phyloP scores from a whole-genome alignment of 2,329 filamentous ascomycete species.

The Sclerotinia trifoliorum region DNA sequence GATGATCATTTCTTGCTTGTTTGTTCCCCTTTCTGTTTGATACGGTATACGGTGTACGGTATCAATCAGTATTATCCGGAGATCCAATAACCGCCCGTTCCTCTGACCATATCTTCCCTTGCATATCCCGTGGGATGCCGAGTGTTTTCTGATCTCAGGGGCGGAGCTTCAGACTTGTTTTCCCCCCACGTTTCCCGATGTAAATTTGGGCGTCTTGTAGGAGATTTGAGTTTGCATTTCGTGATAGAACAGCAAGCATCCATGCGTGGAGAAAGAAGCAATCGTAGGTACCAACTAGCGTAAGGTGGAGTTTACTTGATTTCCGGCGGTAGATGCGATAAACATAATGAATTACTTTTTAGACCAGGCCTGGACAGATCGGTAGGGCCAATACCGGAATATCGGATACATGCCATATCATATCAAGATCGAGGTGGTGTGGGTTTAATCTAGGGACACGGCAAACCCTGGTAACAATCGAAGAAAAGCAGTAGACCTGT shows the following conservation, averaged over 20 bases:
- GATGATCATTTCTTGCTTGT: neutral
- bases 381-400: neutral
- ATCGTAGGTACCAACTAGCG: neutral
- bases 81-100: neutral
- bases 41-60: no score
- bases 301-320: neutral
- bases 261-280: slow-evolving; percentile 5
- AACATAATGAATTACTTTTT: slow-evolving; percentile 7
- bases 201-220: neutral
- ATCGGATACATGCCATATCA: neutral
- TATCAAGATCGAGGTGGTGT: neutral
- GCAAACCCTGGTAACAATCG: neutral
- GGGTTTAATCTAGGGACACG: neutral
- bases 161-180: neutral
- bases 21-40: neutral
- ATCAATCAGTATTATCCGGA: neutral
- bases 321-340: slow-evolving; percentile 14
- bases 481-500: neutral
- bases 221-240: neutral
- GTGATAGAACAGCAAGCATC: slow-evolving; percentile 2
- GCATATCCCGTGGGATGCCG: neutral
- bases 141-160: neutral
- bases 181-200: neutral
- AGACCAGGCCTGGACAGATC: neutral
- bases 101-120: slow-evolving; percentile 7